These are phyloP conservation scores for Dactylonectria macrodidyma DNA, from an alignment of 2,329 filamentous ascomycete genomes.

Conservation along the genomic window DNA sequence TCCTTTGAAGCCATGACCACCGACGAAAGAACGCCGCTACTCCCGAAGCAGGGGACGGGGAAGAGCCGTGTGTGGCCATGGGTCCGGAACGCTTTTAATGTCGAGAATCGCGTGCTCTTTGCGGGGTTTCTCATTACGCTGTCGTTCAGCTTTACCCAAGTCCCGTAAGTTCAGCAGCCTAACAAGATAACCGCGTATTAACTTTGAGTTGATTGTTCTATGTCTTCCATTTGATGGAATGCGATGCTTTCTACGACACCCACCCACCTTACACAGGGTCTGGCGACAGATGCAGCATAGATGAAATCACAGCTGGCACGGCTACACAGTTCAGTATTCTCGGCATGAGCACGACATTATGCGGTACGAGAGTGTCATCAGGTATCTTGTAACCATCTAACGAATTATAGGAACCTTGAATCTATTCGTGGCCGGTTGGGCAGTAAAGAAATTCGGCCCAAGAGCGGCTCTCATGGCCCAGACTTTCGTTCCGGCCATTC, in stretches of 20 bases:
- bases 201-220: constrained; percentile 64
- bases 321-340: constrained; percentile 76
- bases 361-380: constrained; percentile 58
- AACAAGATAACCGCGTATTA: background rate
- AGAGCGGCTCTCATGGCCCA: constrained; percentile 74
- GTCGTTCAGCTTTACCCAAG: constrained; percentile 65
- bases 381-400: background rate
- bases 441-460: constrained; percentile 76
- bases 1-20: constrained; percentile 33
- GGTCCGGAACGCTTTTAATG: constrained; percentile 40
- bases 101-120: constrained; percentile 66
- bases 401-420: constrained; percentile 36
- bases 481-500: constrained; percentile 74
- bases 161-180: constrained; percentile 56
- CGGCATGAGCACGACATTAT: constrained; percentile 77
- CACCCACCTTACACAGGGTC: constrained; percentile 65
- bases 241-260: constrained; percentile 76
- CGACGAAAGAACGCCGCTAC: constrained; percentile 44
- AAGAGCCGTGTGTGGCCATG: constrained; percentile 31
- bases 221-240: constrained; percentile 80
- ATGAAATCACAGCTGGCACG: constrained; percentile 75
- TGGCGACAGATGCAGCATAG: constrained; percentile 70
- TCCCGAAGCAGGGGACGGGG: constrained; percentile 30
- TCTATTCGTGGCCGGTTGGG: constrained; percentile 77
- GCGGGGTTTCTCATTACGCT: constrained; percentile 73